Percentiles rank a stretch among this genome's conserved stretches.
These are phyloP conservation scores for Artemisia tridentata DNA, from an alignment of 129 eudicot species.

Conservation along the genomic window DNA sequence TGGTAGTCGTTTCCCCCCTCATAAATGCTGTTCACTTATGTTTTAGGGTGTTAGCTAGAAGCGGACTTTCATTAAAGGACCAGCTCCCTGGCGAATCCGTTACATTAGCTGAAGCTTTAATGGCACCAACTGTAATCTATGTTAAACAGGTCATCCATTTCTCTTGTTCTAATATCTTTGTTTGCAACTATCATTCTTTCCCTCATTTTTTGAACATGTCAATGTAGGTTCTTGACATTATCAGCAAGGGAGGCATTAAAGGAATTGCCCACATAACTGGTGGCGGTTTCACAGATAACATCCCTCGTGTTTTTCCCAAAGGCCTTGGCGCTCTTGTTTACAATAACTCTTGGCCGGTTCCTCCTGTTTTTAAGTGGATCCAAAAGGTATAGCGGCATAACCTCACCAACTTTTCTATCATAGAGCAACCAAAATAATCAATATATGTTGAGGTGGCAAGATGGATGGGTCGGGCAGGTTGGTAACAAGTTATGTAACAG, in stretches of 20 bases:
- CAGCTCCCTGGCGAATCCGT: conserved; percentile 65
- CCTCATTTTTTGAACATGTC: conserved; percentile 10
- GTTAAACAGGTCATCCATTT: conserved; percentile 66
- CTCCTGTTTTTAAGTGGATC: conserved; percentile 94
- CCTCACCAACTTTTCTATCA: not conserved
- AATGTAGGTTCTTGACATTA: conserved; percentile 77
- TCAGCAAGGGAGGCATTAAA: conserved; percentile 83
- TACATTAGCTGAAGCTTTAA: conserved; percentile 78
- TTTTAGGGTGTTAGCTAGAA: conserved; percentile 65
- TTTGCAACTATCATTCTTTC: not conserved
- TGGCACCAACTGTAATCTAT: conserved; percentile 89
- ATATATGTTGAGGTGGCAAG: conserved; percentile 2
- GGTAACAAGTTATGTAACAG: not conserved
- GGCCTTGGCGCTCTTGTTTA: conserved; percentile 78
- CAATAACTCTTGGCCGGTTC: conserved; percentile 72
- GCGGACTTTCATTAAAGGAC: conserved; percentile 68
- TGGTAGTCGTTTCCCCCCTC: not conserved
- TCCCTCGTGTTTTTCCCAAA: conserved; percentile 89
- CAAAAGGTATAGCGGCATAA: conserved; percentile 54
- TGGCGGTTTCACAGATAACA: conserved; percentile 93
- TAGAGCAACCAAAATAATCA: not conserved
- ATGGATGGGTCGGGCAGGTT: not conserved
- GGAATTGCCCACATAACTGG: conserved; percentile 98
- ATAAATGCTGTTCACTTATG: not conserved
- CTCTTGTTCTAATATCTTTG: conserved; percentile 6